phyloP scores from a whole-genome alignment of 345 rosid genomes.

The Geranium brycei region DNA sequence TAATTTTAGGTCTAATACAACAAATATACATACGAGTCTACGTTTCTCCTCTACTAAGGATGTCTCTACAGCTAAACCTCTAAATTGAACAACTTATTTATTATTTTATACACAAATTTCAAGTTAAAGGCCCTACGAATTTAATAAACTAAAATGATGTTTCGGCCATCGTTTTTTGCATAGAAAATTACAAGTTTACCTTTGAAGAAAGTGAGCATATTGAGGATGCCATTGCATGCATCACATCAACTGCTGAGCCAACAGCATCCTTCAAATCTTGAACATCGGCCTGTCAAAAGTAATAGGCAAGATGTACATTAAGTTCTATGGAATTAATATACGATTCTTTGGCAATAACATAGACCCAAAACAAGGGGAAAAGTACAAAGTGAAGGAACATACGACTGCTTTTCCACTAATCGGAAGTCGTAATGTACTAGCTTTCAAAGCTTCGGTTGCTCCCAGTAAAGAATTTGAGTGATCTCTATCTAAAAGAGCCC shows the following conservation, averaged over 20 bases:
- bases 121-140: not conserved
- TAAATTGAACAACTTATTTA: no score
- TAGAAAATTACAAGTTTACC: constrained; percentile 25
- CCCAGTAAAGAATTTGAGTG: constrained; percentile 58
- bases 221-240: constrained; percentile 86
- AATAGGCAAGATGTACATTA: constrained; percentile 5
- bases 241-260: constrained; percentile 72
- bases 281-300: constrained; percentile 41
- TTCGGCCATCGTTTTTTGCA: not conserved
- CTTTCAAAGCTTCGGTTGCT: constrained; percentile 83
- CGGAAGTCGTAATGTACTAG: constrained; percentile 95
- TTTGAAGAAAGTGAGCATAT: constrained; percentile 47
- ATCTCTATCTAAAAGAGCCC: constrained; percentile 67
- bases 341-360: not conserved
- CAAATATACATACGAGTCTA: not conserved
- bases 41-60: no score
- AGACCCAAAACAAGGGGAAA: not conserved
- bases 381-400: constrained; percentile 15
- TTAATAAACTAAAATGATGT: no score
- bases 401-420: constrained; percentile 64
- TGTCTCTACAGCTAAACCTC: no score
- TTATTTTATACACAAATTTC: not conserved
- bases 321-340: constrained; percentile 4
- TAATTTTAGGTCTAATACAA: no score
- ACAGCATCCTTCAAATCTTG: constrained; percentile 77